These are phyloP conservation scores for Zymoseptoria pseudotritici DNA, from an alignment of 2,329 filamentous ascomycete species.

Conservation along the genomic window DNA sequence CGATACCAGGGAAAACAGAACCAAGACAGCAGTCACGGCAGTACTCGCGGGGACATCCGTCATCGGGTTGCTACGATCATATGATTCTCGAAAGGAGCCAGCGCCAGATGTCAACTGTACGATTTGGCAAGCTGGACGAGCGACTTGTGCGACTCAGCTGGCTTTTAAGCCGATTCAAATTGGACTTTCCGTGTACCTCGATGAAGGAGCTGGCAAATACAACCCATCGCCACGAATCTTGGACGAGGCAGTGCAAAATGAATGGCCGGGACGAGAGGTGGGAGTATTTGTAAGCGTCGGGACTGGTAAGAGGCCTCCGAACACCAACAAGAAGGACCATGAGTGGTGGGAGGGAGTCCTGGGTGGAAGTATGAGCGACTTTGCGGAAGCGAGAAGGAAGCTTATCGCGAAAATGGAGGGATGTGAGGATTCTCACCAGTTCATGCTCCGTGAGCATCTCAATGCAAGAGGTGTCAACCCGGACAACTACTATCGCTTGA, in stretches of 20 bases:
- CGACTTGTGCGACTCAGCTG: slow-evolving; percentile 82
- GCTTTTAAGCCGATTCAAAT: slow-evolving; percentile 96
- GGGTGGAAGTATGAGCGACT: slow-evolving; percentile 65
- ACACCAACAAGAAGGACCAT: slow-evolving; percentile 59
- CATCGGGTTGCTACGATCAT: slow-evolving; percentile 71
- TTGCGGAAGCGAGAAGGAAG: slow-evolving; percentile 77
- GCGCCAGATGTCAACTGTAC: slow-evolving; percentile 87
- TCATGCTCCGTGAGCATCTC: slow-evolving; percentile 74
- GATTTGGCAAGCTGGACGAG: slow-evolving; percentile 93
- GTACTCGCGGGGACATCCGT: slow-evolving; percentile 70
- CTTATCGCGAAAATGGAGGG: slow-evolving; percentile 91
- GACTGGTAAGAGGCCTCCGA: slow-evolving; percentile 76
- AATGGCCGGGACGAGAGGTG: slow-evolving; percentile 90
- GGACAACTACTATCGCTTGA: slow-evolving; percentile 93
- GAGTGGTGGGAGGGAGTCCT: slow-evolving; percentile 91
- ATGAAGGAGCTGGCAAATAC: slow-evolving; percentile 85
- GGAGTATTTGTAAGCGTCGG: slow-evolving; percentile 89
- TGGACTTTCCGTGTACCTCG: slow-evolving; percentile 87
- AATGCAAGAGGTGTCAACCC: slow-evolving; percentile 65
- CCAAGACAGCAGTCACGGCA: slow-evolving; percentile 72
- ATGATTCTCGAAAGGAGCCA: slow-evolving; percentile 88
- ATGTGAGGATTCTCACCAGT: slow-evolving; percentile 82
- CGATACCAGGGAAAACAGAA: slow-evolving; percentile 70
- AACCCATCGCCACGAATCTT: slow-evolving; percentile 81
- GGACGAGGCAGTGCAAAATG: slow-evolving; percentile 84